phyloP scores from a whole-genome alignment of 2,329 filamentous ascomycete genomes.

The Chaetomiaceae sp. region DNA sequence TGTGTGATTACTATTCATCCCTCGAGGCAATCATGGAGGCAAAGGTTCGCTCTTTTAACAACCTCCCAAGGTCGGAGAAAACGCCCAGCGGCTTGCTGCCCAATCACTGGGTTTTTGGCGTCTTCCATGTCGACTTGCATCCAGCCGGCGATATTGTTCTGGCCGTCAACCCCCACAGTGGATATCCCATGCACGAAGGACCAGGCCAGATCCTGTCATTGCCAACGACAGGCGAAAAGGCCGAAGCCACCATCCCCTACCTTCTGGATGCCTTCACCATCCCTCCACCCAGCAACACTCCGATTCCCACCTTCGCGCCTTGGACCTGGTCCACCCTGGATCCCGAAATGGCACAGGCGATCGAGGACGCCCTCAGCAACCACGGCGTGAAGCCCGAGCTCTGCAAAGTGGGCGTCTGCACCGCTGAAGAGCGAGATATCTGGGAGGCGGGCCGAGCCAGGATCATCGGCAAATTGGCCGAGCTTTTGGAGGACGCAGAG shows the following conservation, averaged over 20 bases:
- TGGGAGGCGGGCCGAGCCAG: constrained; percentile 5
- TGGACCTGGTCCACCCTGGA: constrained; percentile 17
- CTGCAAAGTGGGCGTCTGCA: constrained; percentile 17
- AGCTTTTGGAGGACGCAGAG: background rate
- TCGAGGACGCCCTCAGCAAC: constrained; percentile 7
- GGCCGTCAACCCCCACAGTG: constrained; percentile 1
- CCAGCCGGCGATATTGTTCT: constrained; percentile 2
- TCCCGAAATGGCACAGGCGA: constrained; percentile 4
- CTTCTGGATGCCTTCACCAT: constrained; percentile 11
- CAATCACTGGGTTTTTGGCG: constrained; percentile 18
- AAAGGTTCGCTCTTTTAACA: constrained; percentile 12
- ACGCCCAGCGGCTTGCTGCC: background rate
- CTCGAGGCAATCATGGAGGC: background rate
- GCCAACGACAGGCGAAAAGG: constrained; percentile 5
- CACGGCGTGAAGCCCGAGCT: constrained; percentile 13
- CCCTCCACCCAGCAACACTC: background rate
- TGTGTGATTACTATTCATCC: no score
- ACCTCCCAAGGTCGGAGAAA: constrained; percentile 8
- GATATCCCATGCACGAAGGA: background rate
- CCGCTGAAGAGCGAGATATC: constrained; percentile 1
- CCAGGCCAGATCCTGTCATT: constrained; percentile 5
- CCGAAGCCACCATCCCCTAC: constrained; percentile 6
- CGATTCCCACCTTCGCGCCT: constrained; percentile 1
- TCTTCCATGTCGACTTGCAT: constrained; percentile 12
- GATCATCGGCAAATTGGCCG: background rate